Conservation (phyloP, 2,329 filamentous ascomycete species). For the Penicillium sp. region DNA sequence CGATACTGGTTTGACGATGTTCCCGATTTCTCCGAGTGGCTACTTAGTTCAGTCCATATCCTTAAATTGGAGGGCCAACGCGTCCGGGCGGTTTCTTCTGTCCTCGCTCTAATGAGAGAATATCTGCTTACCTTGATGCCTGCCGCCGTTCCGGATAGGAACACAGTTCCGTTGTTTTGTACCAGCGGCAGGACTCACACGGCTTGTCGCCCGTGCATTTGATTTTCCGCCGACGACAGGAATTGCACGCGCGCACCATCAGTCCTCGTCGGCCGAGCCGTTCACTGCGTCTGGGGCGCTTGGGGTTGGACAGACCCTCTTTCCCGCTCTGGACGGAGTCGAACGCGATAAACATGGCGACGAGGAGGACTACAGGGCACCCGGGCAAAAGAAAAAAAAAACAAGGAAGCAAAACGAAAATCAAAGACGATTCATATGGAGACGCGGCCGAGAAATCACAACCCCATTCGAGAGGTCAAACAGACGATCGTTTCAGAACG, state of each 20-base stretch:
- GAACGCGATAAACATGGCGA: conserved; percentile 44
- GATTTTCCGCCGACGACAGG: conserved; percentile 79
- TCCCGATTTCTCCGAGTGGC: conserved; percentile 58
- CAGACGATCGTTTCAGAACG: too few relatives aligned
- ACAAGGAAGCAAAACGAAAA: too few relatives aligned
- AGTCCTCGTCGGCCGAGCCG: conserved; percentile 38
- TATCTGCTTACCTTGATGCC: conserved; percentile 66
- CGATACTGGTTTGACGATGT: conserved; percentile 67
- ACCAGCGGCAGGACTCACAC: conserved; percentile 80
- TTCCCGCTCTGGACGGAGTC: conserved; percentile 38
- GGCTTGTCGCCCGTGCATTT: conserved; percentile 80
- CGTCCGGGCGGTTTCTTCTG: background rate
- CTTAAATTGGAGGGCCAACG: background rate
- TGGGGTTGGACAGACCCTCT: conserved; percentile 28
- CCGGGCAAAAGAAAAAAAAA: too few relatives aligned
- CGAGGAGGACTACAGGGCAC: too few relatives aligned
- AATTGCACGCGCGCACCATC: conserved; percentile 62
- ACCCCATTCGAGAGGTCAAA: too few relatives aligned
- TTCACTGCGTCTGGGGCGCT: conserved; percentile 33
- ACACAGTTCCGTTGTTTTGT: conserved; percentile 75
- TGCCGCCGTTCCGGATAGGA: conserved; percentile 80
- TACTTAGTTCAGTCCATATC: conserved; percentile 7
- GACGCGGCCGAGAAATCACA: too few relatives aligned
- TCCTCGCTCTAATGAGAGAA: too few relatives aligned
- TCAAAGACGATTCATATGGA: too few relatives aligned